Percentiles rank a stretch among this genome's conserved stretches.
Evolutionary conservation across 108 stramenopile species (phyloP).

Genomic region (Parietichytrium sp.): DNA sequence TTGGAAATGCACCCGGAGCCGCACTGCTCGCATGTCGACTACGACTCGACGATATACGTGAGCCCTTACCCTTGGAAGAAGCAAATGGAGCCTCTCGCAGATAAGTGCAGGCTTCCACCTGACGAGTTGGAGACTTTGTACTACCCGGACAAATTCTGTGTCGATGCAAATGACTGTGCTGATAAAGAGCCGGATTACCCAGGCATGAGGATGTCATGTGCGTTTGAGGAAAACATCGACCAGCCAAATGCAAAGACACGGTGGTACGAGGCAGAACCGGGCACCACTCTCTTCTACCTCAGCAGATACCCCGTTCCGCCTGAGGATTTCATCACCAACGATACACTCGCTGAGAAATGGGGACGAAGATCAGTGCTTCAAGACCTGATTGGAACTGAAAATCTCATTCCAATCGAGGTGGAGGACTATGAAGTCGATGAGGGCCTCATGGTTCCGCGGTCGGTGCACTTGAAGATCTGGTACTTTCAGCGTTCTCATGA

Average conservation of each 20-base stretch:
- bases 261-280: conserved; percentile 73
- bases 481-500: conserved; percentile 70
- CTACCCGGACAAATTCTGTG: background rate
- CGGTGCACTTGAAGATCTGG: conserved; percentile 59
- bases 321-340: conserved; percentile 38
- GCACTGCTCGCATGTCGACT: conserved; percentile 52
- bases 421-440: conserved; percentile 56
- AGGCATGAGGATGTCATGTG: conserved; percentile 57
- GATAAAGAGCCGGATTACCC: conserved; percentile 19
- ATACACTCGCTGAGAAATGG: conserved; percentile 45
- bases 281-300: conserved; percentile 55
- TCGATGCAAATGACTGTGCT: background rate
- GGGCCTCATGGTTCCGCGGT: conserved; percentile 67
- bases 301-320: conserved; percentile 66
- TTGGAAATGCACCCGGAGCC: conserved; percentile 74
- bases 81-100: conserved; percentile 19
- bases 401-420: conserved; percentile 65
- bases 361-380: conserved; percentile 52
- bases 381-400: conserved; percentile 49
- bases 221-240: conserved; percentile 71
- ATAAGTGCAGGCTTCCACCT: conserved; percentile 33
- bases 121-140: background rate
- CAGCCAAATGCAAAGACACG: conserved; percentile 51
- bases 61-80: conserved; percentile 55
- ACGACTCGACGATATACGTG: conserved; percentile 55